Evolutionary conservation across 192 early-diverging fungal species (phyloP).

Genomic region (Coemansia pectinata): DNA sequence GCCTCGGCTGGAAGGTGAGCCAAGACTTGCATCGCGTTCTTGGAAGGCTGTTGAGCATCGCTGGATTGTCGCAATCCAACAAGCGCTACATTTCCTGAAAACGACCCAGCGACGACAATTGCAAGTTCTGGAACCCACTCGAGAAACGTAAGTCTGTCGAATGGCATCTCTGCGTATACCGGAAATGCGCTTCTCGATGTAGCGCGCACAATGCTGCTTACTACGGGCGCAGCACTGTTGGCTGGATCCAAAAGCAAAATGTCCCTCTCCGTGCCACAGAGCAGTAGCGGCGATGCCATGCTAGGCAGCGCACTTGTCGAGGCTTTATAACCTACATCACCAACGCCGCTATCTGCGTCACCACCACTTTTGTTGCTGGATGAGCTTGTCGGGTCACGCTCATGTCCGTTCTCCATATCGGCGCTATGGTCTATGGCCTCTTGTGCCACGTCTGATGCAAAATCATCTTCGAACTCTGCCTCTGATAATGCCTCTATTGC

Average conservation of each 20-base stretch:
- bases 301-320: slow-evolving; percentile 7
- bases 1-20: slow-evolving; percentile 18
- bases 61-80: slow-evolving; percentile 8
- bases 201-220: slow-evolving; percentile 25
- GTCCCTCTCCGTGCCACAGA: slow-evolving; percentile 37
- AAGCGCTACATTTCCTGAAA: slow-evolving; percentile 28
- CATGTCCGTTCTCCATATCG: slow-evolving; percentile 36
- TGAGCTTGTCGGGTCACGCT: slow-evolving; percentile 15
- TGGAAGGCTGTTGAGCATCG: neutral
- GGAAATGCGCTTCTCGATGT: slow-evolving; percentile 15
- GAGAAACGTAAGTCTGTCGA: slow-evolving; percentile 48
- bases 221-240: slow-evolving; percentile 10
- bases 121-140: slow-evolving; percentile 47
- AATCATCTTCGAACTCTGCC: neutral
- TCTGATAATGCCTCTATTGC: neutral
- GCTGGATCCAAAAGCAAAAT: slow-evolving; percentile 36
- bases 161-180: slow-evolving; percentile 8
- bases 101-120: slow-evolving; percentile 28
- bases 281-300: slow-evolving; percentile 19
- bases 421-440: slow-evolving; percentile 7
- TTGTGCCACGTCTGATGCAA: neutral
- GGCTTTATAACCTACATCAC: neutral
- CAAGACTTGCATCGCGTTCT: slow-evolving; percentile 15
- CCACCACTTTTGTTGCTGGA: slow-evolving; percentile 3
- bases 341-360: neutral